These are phyloP conservation scores for Stephania yunnanensis DNA, from an alignment of 164 flowering plant genomes.

Conservation along the genomic window DNA sequence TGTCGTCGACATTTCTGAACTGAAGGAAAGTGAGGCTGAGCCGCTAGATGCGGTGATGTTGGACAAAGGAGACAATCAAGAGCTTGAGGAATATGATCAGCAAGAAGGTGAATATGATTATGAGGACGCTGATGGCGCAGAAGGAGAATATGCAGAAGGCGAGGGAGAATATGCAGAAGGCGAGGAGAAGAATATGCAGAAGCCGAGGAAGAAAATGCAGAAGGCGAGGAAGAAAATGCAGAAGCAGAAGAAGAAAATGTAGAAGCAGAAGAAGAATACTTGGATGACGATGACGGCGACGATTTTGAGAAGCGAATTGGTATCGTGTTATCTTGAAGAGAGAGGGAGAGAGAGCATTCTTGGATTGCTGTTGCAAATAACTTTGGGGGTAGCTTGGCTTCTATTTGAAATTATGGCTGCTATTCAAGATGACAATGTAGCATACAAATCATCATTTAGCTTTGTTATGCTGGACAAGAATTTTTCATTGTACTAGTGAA, in stretches of 20 bases:
- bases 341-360: constrained; percentile 2
- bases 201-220: constrained; percentile 50
- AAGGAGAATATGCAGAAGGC: constrained; percentile 48
- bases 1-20: constrained; percentile 23
- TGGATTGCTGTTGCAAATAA: background rate
- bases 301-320: constrained; percentile 82
- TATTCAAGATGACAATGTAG: constrained; percentile 13
- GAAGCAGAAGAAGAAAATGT: constrained; percentile 45
- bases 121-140: constrained; percentile 49
- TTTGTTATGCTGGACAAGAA: background rate
- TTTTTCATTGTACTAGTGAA: constrained; percentile 5
- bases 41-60: constrained; percentile 34
- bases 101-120: constrained; percentile 49
- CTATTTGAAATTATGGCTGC: constrained; percentile 3
- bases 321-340: constrained; percentile 30
- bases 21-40: constrained; percentile 25
- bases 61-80: constrained; percentile 37
- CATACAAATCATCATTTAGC: constrained; percentile 8
- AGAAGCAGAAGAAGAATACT: constrained; percentile 51
- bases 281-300: constrained; percentile 70
- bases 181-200: constrained; percentile 36
- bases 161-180: constrained; percentile 62
- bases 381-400: constrained; percentile 4
- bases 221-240: constrained; percentile 9
- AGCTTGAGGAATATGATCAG: constrained; percentile 44